Conservation (phyloP, 805 yeast genomes). For the Kuraishia cidri region DNA sequence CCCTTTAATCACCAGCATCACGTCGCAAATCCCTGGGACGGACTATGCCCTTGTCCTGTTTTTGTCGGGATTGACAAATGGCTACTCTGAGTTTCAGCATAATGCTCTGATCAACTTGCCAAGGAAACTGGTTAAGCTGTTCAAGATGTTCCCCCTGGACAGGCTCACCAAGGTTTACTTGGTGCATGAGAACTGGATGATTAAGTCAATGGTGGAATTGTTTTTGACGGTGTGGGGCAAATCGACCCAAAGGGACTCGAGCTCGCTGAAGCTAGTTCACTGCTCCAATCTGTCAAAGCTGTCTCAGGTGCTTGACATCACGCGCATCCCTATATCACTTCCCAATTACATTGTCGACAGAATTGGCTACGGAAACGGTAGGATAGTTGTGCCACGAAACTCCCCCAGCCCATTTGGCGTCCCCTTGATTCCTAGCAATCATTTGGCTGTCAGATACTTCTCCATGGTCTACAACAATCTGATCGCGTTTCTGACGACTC, state of each 20-base stretch:
- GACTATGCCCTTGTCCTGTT: constrained; percentile 67
- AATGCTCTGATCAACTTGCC: constrained; percentile 11
- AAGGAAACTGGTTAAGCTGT: constrained; percentile 26
- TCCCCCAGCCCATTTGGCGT: constrained; percentile 19
- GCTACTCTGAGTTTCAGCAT: constrained; percentile 4
- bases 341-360: constrained; percentile 49
- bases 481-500: constrained; percentile 17
- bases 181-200: constrained; percentile 89
- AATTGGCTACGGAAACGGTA: constrained; percentile 44
- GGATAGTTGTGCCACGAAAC: constrained; percentile 38
- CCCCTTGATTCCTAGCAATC: constrained; percentile 15
- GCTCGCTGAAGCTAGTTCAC: constrained; percentile 13
- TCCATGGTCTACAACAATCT: constrained; percentile 22
- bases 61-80: constrained; percentile 73
- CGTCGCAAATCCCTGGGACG: constrained; percentile 47
- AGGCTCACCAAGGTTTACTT: constrained; percentile 56
- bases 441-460: constrained; percentile 18
- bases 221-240: constrained; percentile 41
- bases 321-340: constrained; percentile 66
- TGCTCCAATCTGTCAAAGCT: constrained; percentile 24
- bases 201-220: constrained; percentile 68
- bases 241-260: constrained; percentile 3
- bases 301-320: constrained; percentile 58
- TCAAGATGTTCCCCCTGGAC: constrained; percentile 47
- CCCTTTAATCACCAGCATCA: constrained; percentile 42